A percentile compares a stretch with the other conserved stretches of the same genome.
These are phyloP conservation scores for Poa annua DNA, from an alignment of 176 grass and related monocot genomes.

Conservation along the genomic window DNA sequence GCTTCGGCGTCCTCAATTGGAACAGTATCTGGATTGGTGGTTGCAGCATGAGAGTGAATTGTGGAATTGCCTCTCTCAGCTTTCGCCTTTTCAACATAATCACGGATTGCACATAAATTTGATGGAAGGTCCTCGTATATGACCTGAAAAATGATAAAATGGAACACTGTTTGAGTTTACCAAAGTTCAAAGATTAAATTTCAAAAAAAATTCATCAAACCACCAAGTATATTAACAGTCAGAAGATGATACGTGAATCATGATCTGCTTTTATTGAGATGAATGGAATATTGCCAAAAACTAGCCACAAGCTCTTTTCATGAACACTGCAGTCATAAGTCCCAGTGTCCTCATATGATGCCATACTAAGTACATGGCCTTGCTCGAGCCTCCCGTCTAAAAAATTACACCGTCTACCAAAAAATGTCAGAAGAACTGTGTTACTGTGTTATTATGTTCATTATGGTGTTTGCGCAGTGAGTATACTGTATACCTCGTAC, in stretches of 20 bases:
- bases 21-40: slow-evolving; percentile 39
- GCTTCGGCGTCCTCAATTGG: slow-evolving; percentile 31
- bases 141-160: slow-evolving; percentile 60
- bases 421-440: background rate
- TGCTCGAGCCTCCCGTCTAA: too few relatives aligned
- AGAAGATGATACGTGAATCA: background rate
- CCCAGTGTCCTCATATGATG: background rate
- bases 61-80: slow-evolving; percentile 37
- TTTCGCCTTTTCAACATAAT: slow-evolving; percentile 74
- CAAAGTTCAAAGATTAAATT: background rate
- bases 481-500: background rate
- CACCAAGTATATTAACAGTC: slow-evolving; percentile 10
- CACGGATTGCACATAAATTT: slow-evolving; percentile 94
- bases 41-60: slow-evolving; percentile 2
- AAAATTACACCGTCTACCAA: background rate
- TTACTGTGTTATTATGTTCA: background rate
- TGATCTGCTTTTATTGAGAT: background rate
- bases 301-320: background rate
- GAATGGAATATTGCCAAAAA: background rate
- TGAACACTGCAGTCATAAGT: background rate
- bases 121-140: slow-evolving; percentile 98
- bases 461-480: background rate
- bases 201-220: slow-evolving; percentile 31
- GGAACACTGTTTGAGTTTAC: background rate
- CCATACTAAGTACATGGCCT: background rate